Percentiles rank a stretch among this genome's conserved stretches.
phyloP scores from a whole-genome alignment of 176 grass and related monocot species.

The Oryza punctata region DNA sequence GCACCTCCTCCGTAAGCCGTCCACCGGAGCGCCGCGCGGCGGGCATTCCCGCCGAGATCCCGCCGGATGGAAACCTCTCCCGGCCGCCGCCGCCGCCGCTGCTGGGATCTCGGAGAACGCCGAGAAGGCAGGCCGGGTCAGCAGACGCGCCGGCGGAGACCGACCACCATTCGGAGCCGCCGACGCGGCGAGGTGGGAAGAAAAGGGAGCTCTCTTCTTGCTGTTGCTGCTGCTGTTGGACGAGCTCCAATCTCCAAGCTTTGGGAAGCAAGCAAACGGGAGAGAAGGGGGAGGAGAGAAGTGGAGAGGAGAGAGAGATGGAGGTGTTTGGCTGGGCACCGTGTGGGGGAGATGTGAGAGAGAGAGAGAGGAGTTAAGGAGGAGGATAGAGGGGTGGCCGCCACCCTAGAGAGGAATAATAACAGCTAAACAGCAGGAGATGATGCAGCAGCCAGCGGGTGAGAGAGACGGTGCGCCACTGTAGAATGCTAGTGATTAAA shows the following conservation, averaged over 20 bases:
- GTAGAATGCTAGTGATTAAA: no score
- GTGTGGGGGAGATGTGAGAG: no score
- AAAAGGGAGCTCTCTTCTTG: neutral
- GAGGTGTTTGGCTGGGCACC: no score
- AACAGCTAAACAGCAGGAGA: constrained; percentile 26
- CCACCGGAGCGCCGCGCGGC: neutral
- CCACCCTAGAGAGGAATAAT: constrained; percentile 36
- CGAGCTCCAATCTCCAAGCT: neutral
- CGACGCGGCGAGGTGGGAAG: neutral
- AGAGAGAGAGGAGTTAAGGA: neutral
- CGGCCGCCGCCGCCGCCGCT: neutral
- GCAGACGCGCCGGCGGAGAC: neutral
- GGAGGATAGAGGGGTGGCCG: neutral
- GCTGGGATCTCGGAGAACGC: neutral
- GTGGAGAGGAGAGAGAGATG: neutral
- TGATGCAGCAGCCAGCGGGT: neutral
- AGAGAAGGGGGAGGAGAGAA: neutral
- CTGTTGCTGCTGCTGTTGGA: neutral
- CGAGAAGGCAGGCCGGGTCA: neutral
- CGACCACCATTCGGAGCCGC: neutral
- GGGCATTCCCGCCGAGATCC: constrained; percentile 35
- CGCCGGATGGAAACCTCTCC: neutral
- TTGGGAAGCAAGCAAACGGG: neutral
- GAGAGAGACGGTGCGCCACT: neutral
- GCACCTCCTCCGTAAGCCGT: constrained; percentile 21